Evolutionary conservation across 805 yeast genomes (phyloP), one percentile per base, ranked within the genome.

Genomic region (Kuraishia ogatae): DNA sequence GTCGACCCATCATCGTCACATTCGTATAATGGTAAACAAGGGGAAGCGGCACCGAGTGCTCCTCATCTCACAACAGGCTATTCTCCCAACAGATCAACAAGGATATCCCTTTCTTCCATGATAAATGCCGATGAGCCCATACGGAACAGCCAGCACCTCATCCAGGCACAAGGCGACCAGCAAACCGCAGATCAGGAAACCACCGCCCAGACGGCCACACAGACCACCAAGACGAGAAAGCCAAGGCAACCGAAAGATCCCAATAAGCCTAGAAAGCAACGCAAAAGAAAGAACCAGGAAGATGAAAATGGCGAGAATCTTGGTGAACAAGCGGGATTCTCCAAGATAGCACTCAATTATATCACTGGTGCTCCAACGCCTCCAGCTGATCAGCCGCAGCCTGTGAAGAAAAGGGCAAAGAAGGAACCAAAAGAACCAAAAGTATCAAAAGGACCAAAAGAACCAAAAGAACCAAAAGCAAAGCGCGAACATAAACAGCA

Each of bases 41-140:
- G 29, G 29, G 17, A 35, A 11, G 3, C 43, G 43, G 15, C 43
- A 35, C 15, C 43, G 4, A 35, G 4, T 35, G 13, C 43, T 13
- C 4, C 17, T 15, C 15, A 10, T 15, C 13, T 35, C 17, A 17
- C 43, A 8, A 15, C 43, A 35, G 43, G 43, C 2, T 35, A 35
- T 17, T 51, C 52, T 2, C 24, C 48, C 24, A 47, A 21, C 15
- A 50, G n/a, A 24, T 29, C 53, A 26, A 52, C 49, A 11, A 20
- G 39, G 17, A 28, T 64, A 66, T 60, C 66, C 2, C 54, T 64
- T 39, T 61, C 65, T 49, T 55, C 65, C 1, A 60, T 64, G 66
- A 64, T 64, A 21, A 64, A 63, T 52, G 56, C 57, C 22, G 66
- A 61, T 8, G 58, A 54, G 39, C 52, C 29, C 2, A 11, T 22